Evolutionary conservation across 768 basidiomycete genomes (phyloP).

Genomic region (Sistotremastrum suecicum): DNA sequence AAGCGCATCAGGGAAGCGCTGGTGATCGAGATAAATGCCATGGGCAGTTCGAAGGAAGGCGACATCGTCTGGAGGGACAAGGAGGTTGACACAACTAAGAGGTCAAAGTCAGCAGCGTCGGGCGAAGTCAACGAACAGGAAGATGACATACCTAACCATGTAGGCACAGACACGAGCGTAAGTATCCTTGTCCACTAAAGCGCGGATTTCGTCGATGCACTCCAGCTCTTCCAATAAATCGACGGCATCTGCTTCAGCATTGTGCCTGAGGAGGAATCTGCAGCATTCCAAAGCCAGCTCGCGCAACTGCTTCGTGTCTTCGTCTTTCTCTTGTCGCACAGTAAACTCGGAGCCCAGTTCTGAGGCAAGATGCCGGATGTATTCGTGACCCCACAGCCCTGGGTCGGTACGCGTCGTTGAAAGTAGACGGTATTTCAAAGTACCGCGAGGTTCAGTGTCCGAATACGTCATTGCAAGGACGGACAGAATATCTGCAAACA

Average conservation of each 20-base stretch:
- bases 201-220: slow-evolving; percentile 62
- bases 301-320: slow-evolving; percentile 42
- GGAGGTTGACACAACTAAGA: slow-evolving; percentile 67
- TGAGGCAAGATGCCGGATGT: slow-evolving; percentile 90
- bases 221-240: slow-evolving; percentile 92
- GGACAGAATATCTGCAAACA: slow-evolving; percentile 94
- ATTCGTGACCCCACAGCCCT: slow-evolving; percentile 98
- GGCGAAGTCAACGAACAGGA: neutral
- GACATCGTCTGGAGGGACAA: slow-evolving; percentile 87
- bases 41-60: slow-evolving; percentile 83
- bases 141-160: slow-evolving; percentile 67
- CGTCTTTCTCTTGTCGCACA: slow-evolving; percentile 39
- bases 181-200: slow-evolving; percentile 77
- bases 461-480: slow-evolving; percentile 99
- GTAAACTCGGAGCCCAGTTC: slow-evolving; percentile 92
- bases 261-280: slow-evolving; percentile 79
- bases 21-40: slow-evolving; percentile 72
- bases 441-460: slow-evolving; percentile 92
- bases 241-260: slow-evolving; percentile 97
- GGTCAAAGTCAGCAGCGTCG: slow-evolving; percentile 4
- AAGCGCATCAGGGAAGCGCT: slow-evolving; percentile 85
- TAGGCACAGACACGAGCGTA: slow-evolving; percentile 86
- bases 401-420: slow-evolving; percentile 72
- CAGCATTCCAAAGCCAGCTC: slow-evolving; percentile 73
- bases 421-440: slow-evolving; percentile 82